A percentile compares a stretch with the other conserved stretches of the same genome.
Conservation (phyloP, 1,284 basidiomycete genomes). For the Heterobasidion occidentale region DNA sequence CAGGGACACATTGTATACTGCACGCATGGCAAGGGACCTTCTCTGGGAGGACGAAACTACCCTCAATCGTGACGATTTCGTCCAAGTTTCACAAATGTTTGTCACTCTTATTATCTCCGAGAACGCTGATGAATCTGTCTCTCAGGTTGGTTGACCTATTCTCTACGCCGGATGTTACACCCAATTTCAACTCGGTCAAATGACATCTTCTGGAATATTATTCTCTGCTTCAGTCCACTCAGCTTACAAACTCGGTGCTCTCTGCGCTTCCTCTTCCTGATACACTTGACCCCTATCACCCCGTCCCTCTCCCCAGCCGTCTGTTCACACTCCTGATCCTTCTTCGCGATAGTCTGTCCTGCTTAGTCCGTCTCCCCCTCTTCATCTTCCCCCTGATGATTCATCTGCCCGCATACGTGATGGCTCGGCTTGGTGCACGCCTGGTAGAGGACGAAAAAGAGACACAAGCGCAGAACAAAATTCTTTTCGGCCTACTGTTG, state of each 20-base stretch:
- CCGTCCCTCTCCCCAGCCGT: conserved; percentile 72
- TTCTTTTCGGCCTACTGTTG: conserved; percentile 75
- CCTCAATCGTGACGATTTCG: conserved; percentile 74
- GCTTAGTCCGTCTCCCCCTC: conserved; percentile 72
- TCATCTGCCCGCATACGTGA: conserved; percentile 77
- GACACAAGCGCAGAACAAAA: conserved; percentile 89
- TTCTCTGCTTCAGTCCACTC: conserved; percentile 75
- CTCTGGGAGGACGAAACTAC: conserved; percentile 76
- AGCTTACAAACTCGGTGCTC: conserved; percentile 78
- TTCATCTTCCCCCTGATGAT: conserved; percentile 80
- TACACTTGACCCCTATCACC: conserved; percentile 68
- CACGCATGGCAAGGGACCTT: conserved; percentile 84
- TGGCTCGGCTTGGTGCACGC: conserved; percentile 67
- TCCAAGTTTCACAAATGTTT: conserved; percentile 86
- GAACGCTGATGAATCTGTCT: conserved; percentile 10
- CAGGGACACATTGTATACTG: conserved; percentile 82
- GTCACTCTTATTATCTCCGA: not conserved
- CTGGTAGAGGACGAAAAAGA: conserved; percentile 85
- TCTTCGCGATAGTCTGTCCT: conserved; percentile 67
- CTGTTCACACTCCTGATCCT: conserved; percentile 74
- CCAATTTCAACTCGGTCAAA: conserved; percentile 55
- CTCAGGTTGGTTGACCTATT: conserved; percentile 76
- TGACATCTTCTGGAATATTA: conserved; percentile 78
- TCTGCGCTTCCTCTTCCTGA: conserved; percentile 73
- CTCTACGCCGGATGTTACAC: conserved; percentile 53